A percentile compares a stretch with the other conserved stretches of the same genome.
phyloP scores from a whole-genome alignment of 352 stramenopile genomes.

The Thalassiosira gravida region DNA sequence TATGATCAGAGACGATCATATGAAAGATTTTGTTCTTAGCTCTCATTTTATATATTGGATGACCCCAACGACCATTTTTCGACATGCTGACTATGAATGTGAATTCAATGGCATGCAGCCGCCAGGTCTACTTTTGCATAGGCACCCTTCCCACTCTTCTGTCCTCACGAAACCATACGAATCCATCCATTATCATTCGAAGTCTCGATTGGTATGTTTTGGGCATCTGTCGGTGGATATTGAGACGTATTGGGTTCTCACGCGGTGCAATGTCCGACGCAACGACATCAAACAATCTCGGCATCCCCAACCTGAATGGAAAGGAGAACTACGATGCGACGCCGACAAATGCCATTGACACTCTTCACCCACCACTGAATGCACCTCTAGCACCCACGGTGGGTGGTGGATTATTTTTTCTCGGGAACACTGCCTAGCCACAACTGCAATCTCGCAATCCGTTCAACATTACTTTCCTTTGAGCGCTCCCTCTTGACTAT shows the following conservation, averaged over 20 bases:
- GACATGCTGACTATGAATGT: background rate
- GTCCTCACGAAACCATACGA: slow-evolving; percentile 1
- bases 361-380: background rate
- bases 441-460: too few species aligned
- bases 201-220: background rate
- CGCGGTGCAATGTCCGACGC: background rate
- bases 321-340: background rate
- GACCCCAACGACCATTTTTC: background rate
- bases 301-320: background rate
- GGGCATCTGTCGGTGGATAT: background rate
- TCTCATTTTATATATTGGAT: slow-evolving; percentile 1
- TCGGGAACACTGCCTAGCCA: background rate
- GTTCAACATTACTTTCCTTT: too few species aligned
- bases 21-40: slow-evolving; percentile 4
- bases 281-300: background rate
- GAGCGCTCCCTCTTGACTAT: too few species aligned
- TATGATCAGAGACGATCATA: background rate
- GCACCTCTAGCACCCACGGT: background rate
- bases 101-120: background rate
- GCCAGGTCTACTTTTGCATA: background rate
- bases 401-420: background rate
- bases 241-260: background rate
- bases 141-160: background rate
- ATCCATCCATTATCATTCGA: background rate
- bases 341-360: background rate